Evolutionary conservation across 345 rosid species (phyloP).

Genomic region (Boechera stricta): DNA sequence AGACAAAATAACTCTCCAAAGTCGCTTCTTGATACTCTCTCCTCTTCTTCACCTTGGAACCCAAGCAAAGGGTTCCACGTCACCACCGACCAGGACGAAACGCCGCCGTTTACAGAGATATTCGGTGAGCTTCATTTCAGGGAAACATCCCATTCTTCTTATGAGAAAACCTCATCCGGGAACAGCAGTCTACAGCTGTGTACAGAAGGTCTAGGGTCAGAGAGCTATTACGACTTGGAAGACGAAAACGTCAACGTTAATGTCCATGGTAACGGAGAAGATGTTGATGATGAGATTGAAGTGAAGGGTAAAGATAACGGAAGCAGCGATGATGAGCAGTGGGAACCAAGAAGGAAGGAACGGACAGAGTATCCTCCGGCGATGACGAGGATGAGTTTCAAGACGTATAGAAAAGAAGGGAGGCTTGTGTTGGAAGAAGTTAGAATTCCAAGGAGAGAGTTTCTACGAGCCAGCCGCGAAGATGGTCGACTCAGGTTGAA

Average conservation of each 20-base stretch:
- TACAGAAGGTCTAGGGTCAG: slow-evolving; percentile 89
- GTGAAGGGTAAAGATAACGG: slow-evolving; percentile 10
- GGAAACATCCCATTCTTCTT: slow-evolving; percentile 47
- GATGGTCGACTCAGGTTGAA: slow-evolving; percentile 79
- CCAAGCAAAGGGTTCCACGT: slow-evolving; percentile 47
- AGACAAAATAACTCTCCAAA: slow-evolving; percentile 54
- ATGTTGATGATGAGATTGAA: slow-evolving; percentile 13
- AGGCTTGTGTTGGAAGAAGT: slow-evolving; percentile 83
- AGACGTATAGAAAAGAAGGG: slow-evolving; percentile 77
- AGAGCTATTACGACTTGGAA: slow-evolving; percentile 76
- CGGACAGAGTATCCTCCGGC: slow-evolving; percentile 75
- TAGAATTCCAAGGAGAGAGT: slow-evolving; percentile 70
- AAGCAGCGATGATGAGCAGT: slow-evolving; percentile 41
- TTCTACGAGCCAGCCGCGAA: slow-evolving; percentile 77
- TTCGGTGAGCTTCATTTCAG: slow-evolving; percentile 80
- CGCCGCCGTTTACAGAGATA: slow-evolving; percentile 65
- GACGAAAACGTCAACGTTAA: slow-evolving; percentile 31
- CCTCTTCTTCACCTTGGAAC: slow-evolving; percentile 60
- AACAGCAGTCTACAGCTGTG: slow-evolving; percentile 73
- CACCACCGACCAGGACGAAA: slow-evolving; percentile 48
- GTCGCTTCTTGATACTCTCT: slow-evolving; percentile 60
- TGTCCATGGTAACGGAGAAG: slow-evolving; percentile 30
- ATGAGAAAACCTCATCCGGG: slow-evolving; percentile 31
- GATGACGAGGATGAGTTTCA: slow-evolving; percentile 78
- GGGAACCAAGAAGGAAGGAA: slow-evolving; percentile 45